A percentile compares a stretch with the other conserved stretches of the same genome.
Conservation (phyloP, 192 early-diverging fungal genomes). For the Coemansia asiatica region DNA sequence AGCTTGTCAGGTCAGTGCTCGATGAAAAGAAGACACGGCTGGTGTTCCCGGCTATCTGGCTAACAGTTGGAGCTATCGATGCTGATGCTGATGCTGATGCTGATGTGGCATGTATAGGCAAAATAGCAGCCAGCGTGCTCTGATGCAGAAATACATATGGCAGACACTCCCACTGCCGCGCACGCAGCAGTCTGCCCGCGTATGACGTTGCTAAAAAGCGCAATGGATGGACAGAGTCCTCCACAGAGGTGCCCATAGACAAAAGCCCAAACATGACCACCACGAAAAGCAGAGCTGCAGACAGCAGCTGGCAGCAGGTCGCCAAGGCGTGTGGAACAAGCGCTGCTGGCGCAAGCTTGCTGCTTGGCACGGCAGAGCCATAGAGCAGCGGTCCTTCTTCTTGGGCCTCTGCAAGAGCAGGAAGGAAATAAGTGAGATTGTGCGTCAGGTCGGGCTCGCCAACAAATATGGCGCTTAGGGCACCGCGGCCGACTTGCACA, state of each 20-base stretch:
- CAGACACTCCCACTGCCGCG: slow-evolving; percentile 47
- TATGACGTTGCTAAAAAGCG: slow-evolving; percentile 25
- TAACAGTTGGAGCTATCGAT: not conserved
- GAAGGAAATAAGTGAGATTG: slow-evolving; percentile 44
- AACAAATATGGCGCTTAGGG: slow-evolving; percentile 50
- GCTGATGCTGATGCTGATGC: no score
- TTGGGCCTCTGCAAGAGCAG: slow-evolving; percentile 11
- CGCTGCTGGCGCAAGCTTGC: not conserved
- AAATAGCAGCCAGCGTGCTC: slow-evolving; percentile 17
- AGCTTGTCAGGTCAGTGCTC: slow-evolving; percentile 46
- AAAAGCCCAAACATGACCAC: slow-evolving; percentile 50
- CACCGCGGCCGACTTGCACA: slow-evolving; percentile 44
- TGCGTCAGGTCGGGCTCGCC: slow-evolving; percentile 49
- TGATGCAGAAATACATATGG: slow-evolving; percentile 23
- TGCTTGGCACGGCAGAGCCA: not conserved
- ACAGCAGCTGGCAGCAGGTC: slow-evolving; percentile 36
- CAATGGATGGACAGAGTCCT: slow-evolving; percentile 41
- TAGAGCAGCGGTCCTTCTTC: not conserved
- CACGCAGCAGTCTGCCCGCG: slow-evolving; percentile 22
- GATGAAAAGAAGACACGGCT: slow-evolving; percentile 48
- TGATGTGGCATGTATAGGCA: slow-evolving; percentile 9
- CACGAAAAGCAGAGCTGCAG: slow-evolving; percentile 35
- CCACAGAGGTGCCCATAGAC: slow-evolving; percentile 37
- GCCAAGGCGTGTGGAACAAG: slow-evolving; percentile 12
- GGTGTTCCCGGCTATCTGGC: slow-evolving; percentile 26